A percentile compares a stretch with the other conserved stretches of the same genome.
Evolutionary conservation across 2,329 filamentous ascomycete genomes (phyloP).

Genomic region (Pezicula neosporulosa): DNA sequence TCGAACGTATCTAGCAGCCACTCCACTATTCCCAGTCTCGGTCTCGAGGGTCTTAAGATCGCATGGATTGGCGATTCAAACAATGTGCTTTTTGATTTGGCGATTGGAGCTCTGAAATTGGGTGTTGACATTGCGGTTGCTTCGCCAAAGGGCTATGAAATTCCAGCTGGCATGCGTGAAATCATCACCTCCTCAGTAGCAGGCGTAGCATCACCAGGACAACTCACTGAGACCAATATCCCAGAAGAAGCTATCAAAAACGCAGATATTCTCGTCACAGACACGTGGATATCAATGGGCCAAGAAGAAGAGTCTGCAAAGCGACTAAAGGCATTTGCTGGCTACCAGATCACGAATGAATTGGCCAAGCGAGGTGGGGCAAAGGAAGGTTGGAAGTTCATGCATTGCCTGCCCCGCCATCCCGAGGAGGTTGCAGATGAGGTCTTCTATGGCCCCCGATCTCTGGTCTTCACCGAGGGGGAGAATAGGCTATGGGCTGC

Average conservation of each 20-base stretch:
- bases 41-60: constrained; percentile 80
- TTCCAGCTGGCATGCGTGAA: constrained; percentile 70
- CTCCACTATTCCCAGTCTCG: constrained; percentile 40
- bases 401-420: constrained; percentile 95
- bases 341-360: constrained; percentile 88
- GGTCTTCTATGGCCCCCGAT: constrained; percentile 85
- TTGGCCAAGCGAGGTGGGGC: constrained; percentile 82
- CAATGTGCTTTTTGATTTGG: constrained; percentile 93
- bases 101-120: constrained; percentile 81
- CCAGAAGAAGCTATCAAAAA: constrained; percentile 82
- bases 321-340: constrained; percentile 76
- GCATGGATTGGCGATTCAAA: constrained; percentile 97
- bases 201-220: constrained; percentile 56
- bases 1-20: constrained; percentile 26
- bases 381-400: constrained; percentile 90
- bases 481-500: constrained; percentile 94
- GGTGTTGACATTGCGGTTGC: constrained; percentile 86
- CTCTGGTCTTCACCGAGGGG: constrained; percentile 88
- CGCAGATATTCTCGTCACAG: constrained; percentile 88
- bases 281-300: constrained; percentile 98
- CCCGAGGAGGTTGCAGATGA: constrained; percentile 90
- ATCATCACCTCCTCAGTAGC: constrained; percentile 65
- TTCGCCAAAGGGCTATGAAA: constrained; percentile 79
- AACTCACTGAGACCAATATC: constrained; percentile 69
- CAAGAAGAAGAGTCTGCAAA: constrained; percentile 82